Evolutionary conservation across 169 alveolate species (phyloP).

Genomic region (Babesia caballi): DNA sequence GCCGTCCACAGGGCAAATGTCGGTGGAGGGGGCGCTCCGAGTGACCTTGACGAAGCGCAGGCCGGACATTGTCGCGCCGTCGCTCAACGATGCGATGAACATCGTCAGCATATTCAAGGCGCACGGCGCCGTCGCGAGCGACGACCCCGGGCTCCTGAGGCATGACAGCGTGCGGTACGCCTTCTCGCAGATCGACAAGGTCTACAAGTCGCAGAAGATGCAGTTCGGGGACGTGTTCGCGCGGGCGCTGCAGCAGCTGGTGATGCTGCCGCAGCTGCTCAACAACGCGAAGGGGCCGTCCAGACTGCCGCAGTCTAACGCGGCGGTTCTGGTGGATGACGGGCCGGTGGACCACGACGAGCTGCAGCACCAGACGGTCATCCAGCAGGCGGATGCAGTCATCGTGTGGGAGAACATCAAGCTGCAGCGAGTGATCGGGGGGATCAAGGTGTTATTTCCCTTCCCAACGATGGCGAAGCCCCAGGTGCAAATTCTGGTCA

Average conservation of each 20-base stretch:
- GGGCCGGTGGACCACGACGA: not conserved
- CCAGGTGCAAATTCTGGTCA: conserved; percentile 40
- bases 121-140: not conserved
- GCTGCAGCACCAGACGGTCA: not conserved
- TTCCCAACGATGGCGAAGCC: conserved; percentile 42
- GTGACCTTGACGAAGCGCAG: not conserved
- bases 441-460: conserved; percentile 40
- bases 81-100: not conserved
- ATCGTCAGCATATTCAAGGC: conserved; percentile 4
- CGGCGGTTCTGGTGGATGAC: not conserved
- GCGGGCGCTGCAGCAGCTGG: not conserved
- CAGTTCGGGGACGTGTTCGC: conserved; percentile 24
- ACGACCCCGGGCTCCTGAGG: not conserved
- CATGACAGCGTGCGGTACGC: not conserved
- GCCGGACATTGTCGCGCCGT: not conserved
- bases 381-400: not conserved
- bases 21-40: not conserved
- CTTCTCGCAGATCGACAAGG: conserved; percentile 10
- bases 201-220: conserved; percentile 21
- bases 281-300: not conserved
- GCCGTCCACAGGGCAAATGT: too few species aligned
- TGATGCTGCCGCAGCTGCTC: not conserved
- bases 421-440: conserved; percentile 21
- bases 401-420: conserved; percentile 32
- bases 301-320: not conserved